Percentiles rank a stretch among this genome's conserved stretches.
Conservation (phyloP, 495 filamentous ascomycete genomes). For the Mytilinidion resinicola region DNA sequence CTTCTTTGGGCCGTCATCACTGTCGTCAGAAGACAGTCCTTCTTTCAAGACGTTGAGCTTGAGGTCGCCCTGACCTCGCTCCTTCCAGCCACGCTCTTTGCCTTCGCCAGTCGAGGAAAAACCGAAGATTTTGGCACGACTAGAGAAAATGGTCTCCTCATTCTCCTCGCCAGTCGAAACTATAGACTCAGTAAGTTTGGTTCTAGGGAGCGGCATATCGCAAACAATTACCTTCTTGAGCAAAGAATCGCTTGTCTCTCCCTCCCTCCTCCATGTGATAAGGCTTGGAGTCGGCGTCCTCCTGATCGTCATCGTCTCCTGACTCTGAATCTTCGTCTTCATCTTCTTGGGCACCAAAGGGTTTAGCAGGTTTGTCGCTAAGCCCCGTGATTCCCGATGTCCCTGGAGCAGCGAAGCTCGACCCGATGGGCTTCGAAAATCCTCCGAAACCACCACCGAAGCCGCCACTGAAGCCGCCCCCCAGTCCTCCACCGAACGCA, state of each 20-base stretch:
- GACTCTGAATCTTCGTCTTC: constrained; percentile 40
- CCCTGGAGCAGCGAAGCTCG: constrained; percentile 63
- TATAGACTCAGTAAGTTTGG: constrained; percentile 11
- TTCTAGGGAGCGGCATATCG: neutral
- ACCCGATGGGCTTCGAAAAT: constrained; percentile 41
- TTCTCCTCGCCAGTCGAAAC: constrained; percentile 73
- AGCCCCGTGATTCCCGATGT: constrained; percentile 47
- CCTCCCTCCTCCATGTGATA: constrained; percentile 43
- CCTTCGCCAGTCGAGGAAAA: constrained; percentile 37
- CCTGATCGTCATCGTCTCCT: constrained; percentile 44
- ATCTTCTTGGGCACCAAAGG: constrained; percentile 59
- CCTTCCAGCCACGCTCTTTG: constrained; percentile 71
- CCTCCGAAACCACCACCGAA: constrained; percentile 43
- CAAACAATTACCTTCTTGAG: constrained; percentile 54
- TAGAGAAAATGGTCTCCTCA: constrained; percentile 54
- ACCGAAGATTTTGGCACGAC: constrained; percentile 70
- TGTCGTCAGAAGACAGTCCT: neutral
- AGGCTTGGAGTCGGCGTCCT: constrained; percentile 28
- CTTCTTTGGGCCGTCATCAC: neutral
- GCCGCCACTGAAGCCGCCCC: constrained; percentile 50
- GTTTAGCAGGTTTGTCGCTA: constrained; percentile 52
- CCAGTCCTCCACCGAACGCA: constrained; percentile 36
- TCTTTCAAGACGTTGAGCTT: constrained; percentile 57
- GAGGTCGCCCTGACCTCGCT: constrained; percentile 73
- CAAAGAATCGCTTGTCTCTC: constrained; percentile 61